These are phyloP conservation scores for Psilocybe mexicana DNA, from an alignment of 1,284 basidiomycete species.

Conservation along the genomic window DNA sequence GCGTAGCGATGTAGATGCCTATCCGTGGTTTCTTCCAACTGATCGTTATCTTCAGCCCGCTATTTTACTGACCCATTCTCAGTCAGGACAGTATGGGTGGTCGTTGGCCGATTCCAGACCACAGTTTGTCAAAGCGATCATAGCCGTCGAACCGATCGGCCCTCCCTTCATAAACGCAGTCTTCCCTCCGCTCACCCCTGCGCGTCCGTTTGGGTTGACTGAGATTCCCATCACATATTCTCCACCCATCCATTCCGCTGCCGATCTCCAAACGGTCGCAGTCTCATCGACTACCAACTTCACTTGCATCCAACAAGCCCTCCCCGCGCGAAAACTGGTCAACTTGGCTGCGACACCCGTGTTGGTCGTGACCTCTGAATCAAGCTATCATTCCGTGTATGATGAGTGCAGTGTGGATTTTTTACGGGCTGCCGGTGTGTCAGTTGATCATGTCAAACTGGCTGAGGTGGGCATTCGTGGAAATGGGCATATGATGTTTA, in stretches of 20 bases:
- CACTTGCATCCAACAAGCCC: constrained; percentile 43
- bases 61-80: constrained; percentile 48
- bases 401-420: constrained; percentile 45
- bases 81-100: constrained; percentile 49
- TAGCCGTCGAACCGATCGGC: constrained; percentile 48
- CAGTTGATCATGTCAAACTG: constrained; percentile 41
- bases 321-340: constrained; percentile 41
- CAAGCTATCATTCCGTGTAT: constrained; percentile 50
- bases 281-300: constrained; percentile 30
- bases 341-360: constrained; percentile 46
- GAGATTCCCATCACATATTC: constrained; percentile 44
- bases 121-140: constrained; percentile 41
- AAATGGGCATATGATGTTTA: constrained; percentile 54
- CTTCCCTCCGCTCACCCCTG: constrained; percentile 36
- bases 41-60: constrained; percentile 33
- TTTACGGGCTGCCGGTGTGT: constrained; percentile 44
- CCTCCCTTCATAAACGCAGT: constrained; percentile 49
- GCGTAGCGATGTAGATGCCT: constrained; percentile 12
- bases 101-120: constrained; percentile 47
- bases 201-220: constrained; percentile 44
- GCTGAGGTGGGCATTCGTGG: constrained; percentile 45
- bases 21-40: background rate
- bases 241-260: constrained; percentile 39
- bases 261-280: constrained; percentile 32
- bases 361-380: constrained; percentile 46